Conservation (phyloP, 495 filamentous ascomycete species). For the Talaromyces wortmannii region DNA sequence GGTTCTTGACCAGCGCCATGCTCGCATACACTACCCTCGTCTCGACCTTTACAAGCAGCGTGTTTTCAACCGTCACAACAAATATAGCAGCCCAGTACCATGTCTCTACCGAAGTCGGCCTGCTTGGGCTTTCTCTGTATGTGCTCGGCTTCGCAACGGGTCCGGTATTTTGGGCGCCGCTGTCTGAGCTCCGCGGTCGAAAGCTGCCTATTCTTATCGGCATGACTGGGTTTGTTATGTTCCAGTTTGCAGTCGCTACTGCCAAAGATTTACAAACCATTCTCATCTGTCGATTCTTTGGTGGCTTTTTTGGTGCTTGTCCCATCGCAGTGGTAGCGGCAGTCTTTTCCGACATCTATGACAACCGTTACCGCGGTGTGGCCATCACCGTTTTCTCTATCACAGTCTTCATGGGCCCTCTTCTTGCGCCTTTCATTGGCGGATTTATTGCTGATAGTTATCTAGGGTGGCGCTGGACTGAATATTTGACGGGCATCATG, state of each 20-base stretch:
- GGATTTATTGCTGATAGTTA: conserved; percentile 71
- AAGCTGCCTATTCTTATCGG: conserved; percentile 61
- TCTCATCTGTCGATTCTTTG: conserved; percentile 78
- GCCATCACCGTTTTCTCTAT: conserved; percentile 75
- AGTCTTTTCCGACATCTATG: conserved; percentile 84
- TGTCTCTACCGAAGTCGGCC: conserved; percentile 48
- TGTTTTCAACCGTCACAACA: conserved; percentile 46
- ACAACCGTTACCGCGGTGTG: conserved; percentile 69
- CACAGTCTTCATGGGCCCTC: conserved; percentile 76
- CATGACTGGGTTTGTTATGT: conserved; percentile 76
- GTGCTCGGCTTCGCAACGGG: conserved; percentile 55
- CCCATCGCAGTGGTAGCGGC: conserved; percentile 81
- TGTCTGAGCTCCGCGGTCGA: conserved; percentile 54
- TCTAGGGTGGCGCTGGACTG: conserved; percentile 83
- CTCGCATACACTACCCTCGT: conserved; percentile 74
- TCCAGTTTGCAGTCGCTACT: conserved; percentile 62
- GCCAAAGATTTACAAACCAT: conserved; percentile 79
- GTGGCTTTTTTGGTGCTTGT: conserved; percentile 65
- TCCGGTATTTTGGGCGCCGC: conserved; percentile 56
- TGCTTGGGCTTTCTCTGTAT: conserved; percentile 52
- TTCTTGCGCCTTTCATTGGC: conserved; percentile 77
- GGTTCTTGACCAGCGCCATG: conserved; percentile 59
- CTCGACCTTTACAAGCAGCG: conserved; percentile 58
- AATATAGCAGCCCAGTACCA: conserved; percentile 40
- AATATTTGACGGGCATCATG: conserved; percentile 68